Conservation (phyloP, 768 basidiomycete species). For the Russula vinacea region DNA sequence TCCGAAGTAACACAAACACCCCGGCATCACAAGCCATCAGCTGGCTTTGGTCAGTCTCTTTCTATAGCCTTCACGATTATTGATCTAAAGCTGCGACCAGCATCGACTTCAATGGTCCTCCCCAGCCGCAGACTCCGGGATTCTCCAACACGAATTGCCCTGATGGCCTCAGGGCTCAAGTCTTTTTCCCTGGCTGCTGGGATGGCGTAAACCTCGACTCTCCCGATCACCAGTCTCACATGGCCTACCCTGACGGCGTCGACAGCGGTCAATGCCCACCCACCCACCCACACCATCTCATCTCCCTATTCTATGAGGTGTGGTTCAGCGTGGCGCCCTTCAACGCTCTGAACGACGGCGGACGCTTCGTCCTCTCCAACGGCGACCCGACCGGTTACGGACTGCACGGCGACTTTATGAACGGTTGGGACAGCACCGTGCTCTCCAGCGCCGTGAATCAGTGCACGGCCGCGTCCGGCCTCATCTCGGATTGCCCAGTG, state of each 20-base stretch:
- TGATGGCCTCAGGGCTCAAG: constrained; percentile 34
- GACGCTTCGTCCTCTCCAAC: constrained; percentile 42
- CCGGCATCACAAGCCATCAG: constrained; percentile 29
- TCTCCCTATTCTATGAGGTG: constrained; percentile 45
- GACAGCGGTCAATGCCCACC: constrained; percentile 14
- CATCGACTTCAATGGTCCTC: constrained; percentile 12
- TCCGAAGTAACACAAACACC: constrained; percentile 32
- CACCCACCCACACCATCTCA: constrained; percentile 37
- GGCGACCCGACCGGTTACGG: constrained; percentile 47
- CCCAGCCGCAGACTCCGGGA: constrained; percentile 19
- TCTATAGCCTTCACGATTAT: not conserved
- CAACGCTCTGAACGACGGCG: constrained; percentile 33
- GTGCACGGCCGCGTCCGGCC: constrained; percentile 30
- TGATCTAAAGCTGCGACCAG: constrained; percentile 4
- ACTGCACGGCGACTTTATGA: constrained; percentile 40
- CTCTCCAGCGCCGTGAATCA: constrained; percentile 40
- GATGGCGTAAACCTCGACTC: constrained; percentile 42
- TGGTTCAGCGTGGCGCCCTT: constrained; percentile 35
- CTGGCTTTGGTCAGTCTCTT: constrained; percentile 31
- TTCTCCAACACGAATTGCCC: constrained; percentile 32
- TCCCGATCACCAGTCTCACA: constrained; percentile 41
- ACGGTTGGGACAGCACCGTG: constrained; percentile 44
- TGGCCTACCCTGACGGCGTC: constrained; percentile 35
- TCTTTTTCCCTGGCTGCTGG: constrained; percentile 41
- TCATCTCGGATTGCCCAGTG: constrained; percentile 16